These are phyloP conservation scores for Acacia concinna DNA, from an alignment of 331 rosid species.

Conservation along the genomic window DNA sequence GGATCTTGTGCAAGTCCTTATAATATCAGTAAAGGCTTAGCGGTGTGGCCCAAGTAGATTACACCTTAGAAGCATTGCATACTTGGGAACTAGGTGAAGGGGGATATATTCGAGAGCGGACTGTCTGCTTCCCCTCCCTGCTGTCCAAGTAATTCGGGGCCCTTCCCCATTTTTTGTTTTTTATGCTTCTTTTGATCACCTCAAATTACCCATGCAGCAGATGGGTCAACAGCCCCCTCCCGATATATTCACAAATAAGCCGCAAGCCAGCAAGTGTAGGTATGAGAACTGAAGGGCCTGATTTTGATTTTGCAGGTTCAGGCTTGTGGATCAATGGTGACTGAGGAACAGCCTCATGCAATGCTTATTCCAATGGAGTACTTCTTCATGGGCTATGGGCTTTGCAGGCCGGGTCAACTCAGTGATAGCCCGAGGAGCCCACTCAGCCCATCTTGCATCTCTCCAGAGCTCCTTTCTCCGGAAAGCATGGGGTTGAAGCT, in stretches of 20 bases:
- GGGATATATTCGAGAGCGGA: too few species aligned
- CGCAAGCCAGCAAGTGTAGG: neutral
- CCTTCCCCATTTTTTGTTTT: too few species aligned
- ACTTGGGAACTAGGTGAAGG: too few species aligned
- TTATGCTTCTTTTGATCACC: too few species aligned
- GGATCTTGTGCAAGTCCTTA: neutral
- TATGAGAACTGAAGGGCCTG: neutral
- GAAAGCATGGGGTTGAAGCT: constrained; percentile 99
- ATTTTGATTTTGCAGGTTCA: constrained; percentile 63
- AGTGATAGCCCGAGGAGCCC: constrained; percentile 95
- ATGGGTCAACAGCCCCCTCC: too few species aligned
- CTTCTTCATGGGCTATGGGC: constrained; percentile 92
- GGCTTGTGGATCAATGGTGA: constrained; percentile 99
- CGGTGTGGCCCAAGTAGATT: neutral
- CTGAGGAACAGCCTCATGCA: constrained; percentile 99
- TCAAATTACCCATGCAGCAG: too few species aligned
- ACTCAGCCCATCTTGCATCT: constrained; percentile 89
- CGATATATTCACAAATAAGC: neutral
- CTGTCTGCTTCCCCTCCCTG: too few species aligned
- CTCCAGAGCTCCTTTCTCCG: constrained; percentile 97
- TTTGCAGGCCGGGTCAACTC: constrained; percentile 72
- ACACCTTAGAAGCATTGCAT: neutral
- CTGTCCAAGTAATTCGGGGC: too few species aligned
- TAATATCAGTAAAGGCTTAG: neutral
- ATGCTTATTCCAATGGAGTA: constrained; percentile 99